Evolutionary conservation across 208 protist genomes (phyloP), one percentile per base, ranked within the genome.

Genomic region (Wallacemonas sp.): DNA sequence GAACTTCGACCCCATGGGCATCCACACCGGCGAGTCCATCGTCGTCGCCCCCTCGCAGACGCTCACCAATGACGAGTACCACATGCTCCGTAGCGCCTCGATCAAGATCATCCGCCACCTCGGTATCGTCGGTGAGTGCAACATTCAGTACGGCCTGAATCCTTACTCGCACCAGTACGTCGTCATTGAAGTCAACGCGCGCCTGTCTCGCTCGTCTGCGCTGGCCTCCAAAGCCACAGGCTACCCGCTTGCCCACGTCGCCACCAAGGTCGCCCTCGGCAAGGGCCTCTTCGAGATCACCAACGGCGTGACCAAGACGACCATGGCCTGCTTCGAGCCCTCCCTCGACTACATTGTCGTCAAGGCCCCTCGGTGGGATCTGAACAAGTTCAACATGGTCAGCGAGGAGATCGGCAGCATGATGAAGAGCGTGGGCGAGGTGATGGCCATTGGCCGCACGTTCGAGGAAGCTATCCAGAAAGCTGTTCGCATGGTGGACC

Each of bases 391-490:
- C 75, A 93, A 89, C 66, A 92, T 96, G 80, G 98, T 98, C 19
- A 91, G 80, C 36, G 78, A 89, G 27, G 59, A 89, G 27, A 96
- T 99, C 55, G 96, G 94, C 33, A 95, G 90, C 11, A 93, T 96
- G 69, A 99, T 99, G 98, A 99, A 99, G 85, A 95, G 82, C 67
- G 98, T 99, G 28, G 97, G 97, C 55, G 96, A 99, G 66, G 97
- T 99, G 22, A 99, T 99, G 98, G 73, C 97, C 9, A 99, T 99
- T 74, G 97, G 97, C 30, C 86, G 98, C 45, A 98, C 86, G 59
- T 99, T 99, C 72, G 97, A 99, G 80, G 98, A 99, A 86, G 90
- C 96, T 1, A 75, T 99, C n/a, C 98, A 99, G 77, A 99, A 99
- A 75, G 97, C 97, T 8, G 68, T 99, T 30, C 93, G 97, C 62